Base-by-base conservation (phyloP, 306 rosid species). In the Dryas alaskensis region DNA sequence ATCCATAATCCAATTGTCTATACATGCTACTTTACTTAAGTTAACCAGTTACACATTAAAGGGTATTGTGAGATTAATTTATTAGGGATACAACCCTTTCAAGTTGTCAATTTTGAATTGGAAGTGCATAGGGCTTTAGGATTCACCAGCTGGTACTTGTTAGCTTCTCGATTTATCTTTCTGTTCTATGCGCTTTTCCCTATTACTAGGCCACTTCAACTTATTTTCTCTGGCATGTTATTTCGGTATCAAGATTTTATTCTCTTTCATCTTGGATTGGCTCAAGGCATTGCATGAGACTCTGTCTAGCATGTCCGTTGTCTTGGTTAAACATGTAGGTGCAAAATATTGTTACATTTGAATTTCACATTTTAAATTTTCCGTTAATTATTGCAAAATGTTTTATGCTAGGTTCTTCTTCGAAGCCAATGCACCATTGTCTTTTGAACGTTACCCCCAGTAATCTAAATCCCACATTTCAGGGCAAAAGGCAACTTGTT, bases 381-480 rank as follows among this genome's bases (percentile, higher is more conserved):
- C 19, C 42, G 42, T 70, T 79, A 25, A 82, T 45, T 40, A 42
- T 53, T 80, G 73, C 70, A 22, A 19, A 52, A 60, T 53, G 42
- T 69, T 69, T 64, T 53, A 74, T 84, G 65, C 43, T 81, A 88
- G 93, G 93, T 84, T 79, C 90, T 51, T 58, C 80, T 10, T 80
- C 72, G 58, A 86, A 78, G 80, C 86, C 85, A 0, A 49, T 45
- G 73, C 85, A 82, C 50, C 71, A 60, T 51, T 84, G 84, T 82
- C 76, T 75, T 76, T 58, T 86, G 72, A 86, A 79, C 64, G 72
- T 78, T 47, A 65, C 61, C 65, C 75, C 79, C 53, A 25, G 48
- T 49, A 67, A 76, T 66, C 27, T 76, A 4, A 53, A 73, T 70
- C 73, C 76, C 6, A 72, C 75, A 55, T 31, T 76, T n/a, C 66